Conservation (phyloP, 2,329 filamentous ascomycete genomes). For the Alternaria consortialis region DNA sequence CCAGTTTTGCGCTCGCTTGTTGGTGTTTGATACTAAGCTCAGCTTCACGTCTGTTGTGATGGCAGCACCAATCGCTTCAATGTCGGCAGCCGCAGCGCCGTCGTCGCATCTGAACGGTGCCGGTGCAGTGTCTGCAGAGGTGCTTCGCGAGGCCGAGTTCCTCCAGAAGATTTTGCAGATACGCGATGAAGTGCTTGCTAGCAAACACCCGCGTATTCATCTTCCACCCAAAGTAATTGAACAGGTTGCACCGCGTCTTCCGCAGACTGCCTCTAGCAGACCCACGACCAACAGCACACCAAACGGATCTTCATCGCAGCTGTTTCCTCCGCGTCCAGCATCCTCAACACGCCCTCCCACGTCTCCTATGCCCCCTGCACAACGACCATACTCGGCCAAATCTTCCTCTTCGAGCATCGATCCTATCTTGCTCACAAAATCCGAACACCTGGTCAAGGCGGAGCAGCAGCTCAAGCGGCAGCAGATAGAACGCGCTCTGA, state of each 20-base stretch:
- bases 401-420: constrained; percentile 74
- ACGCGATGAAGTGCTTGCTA: constrained; percentile 81
- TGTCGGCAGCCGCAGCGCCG: constrained; percentile 43
- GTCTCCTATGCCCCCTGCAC: constrained; percentile 35
- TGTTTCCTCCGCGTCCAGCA: constrained; percentile 43
- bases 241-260: constrained; percentile 50
- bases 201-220: constrained; percentile 72
- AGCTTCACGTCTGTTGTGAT: constrained; percentile 29
- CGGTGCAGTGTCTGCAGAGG: constrained; percentile 49
- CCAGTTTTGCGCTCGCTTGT: constrained; percentile 20
- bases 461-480: constrained; percentile 82
- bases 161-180: constrained; percentile 84
- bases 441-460: constrained; percentile 81
- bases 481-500: constrained; percentile 78
- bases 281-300: constrained; percentile 43
- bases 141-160: constrained; percentile 57
- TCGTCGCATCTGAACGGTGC: constrained; percentile 45
- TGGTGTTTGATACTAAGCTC: constrained; percentile 29
- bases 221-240: constrained; percentile 63
- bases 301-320: constrained; percentile 37
- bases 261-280: constrained; percentile 38
- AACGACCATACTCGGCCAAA: constrained; percentile 50
- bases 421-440: constrained; percentile 85
- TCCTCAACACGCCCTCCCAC: constrained; percentile 35
- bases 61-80: constrained; percentile 35